These are phyloP conservation scores for Boletus vinaceobasis DNA, from an alignment of 768 basidiomycete genomes.

Conservation along the genomic window DNA sequence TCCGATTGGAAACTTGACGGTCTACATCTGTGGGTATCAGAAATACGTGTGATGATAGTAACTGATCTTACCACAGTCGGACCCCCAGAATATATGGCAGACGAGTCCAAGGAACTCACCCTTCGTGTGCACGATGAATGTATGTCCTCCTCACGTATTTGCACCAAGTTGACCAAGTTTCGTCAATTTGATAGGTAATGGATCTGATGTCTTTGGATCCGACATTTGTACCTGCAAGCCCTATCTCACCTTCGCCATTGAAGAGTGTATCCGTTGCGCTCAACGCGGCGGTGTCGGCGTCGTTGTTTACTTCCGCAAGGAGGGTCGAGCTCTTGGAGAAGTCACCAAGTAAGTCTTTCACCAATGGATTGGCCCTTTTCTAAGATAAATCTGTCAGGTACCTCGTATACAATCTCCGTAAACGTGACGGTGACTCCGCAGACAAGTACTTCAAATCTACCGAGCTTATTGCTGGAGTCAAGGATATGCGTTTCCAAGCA, in stretches of 20 bases:
- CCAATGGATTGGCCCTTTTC: background rate
- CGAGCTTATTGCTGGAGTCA: slow-evolving; percentile 90
- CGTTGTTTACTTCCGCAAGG: slow-evolving; percentile 92
- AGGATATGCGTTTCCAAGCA: slow-evolving; percentile 93
- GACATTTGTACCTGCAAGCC: slow-evolving; percentile 93
- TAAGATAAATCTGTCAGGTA: slow-evolving; percentile 45
- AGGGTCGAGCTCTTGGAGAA: slow-evolving; percentile 90
- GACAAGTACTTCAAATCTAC: slow-evolving; percentile 94
- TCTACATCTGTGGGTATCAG: slow-evolving; percentile 74
- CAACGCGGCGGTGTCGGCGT: slow-evolving; percentile 87
- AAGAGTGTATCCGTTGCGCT: slow-evolving; percentile 84
- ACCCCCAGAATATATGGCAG: slow-evolving; percentile 71
- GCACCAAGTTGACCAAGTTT: background rate
- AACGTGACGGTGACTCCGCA: slow-evolving; percentile 90
- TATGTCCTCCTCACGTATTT: slow-evolving; percentile 28
- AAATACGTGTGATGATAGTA: background rate
- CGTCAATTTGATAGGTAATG: slow-evolving; percentile 58
- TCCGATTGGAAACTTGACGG: slow-evolving; percentile 87
- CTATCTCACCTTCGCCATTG: slow-evolving; percentile 88
- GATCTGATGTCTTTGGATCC: slow-evolving; percentile 94
- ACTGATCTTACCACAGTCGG: slow-evolving; percentile 53
- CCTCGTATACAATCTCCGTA: slow-evolving; percentile 94
- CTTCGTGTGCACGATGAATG: slow-evolving; percentile 94
- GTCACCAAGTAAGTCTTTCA: slow-evolving; percentile 71
- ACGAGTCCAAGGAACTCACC: slow-evolving; percentile 76